phyloP scores from a whole-genome alignment of 305 asterid genomes.

The Coffea humblotiana region DNA sequence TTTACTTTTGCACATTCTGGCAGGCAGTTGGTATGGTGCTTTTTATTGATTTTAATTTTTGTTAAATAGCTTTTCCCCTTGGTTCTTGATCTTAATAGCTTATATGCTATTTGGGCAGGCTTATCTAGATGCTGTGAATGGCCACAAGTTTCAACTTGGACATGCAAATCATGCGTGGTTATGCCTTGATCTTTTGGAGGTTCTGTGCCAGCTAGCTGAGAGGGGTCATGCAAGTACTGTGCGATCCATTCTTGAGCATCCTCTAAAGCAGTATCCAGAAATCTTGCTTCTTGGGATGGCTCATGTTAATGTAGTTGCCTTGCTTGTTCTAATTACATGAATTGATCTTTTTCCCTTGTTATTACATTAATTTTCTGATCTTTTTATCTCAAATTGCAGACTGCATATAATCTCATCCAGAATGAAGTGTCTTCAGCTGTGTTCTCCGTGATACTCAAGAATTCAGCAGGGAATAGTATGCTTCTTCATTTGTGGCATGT shows the following conservation, averaged over 20 bases:
- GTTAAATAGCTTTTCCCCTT: constrained; percentile 10
- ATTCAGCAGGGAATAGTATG: constrained; percentile 43
- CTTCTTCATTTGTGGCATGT: constrained; percentile 69
- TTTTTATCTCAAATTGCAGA: constrained; percentile 52
- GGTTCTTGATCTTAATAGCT: constrained; percentile 13
- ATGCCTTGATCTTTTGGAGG: constrained; percentile 80
- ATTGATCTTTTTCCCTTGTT: not conserved
- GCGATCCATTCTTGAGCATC: constrained; percentile 72
- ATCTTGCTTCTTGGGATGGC: constrained; percentile 92
- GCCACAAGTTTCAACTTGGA: constrained; percentile 56
- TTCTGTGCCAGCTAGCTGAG: constrained; percentile 83
- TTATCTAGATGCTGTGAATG: constrained; percentile 54
- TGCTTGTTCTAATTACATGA: not conserved
- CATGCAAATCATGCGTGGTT: constrained; percentile 73
- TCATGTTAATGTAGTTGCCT: constrained; percentile 60
- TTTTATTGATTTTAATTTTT: constrained; percentile 14
- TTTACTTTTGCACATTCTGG: constrained; percentile 61
- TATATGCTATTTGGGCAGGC: constrained; percentile 46
- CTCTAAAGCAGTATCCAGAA: constrained; percentile 83
- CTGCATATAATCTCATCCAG: constrained; percentile 88
- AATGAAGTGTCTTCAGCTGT: constrained; percentile 73
- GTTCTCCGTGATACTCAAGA: constrained; percentile 57
- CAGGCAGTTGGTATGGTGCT: constrained; percentile 67
- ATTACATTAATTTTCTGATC: not conserved
- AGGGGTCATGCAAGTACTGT: constrained; percentile 88